Evolutionary conservation across 2,329 filamentous ascomycete genomes (phyloP).

Genomic region (Ascocoryne sarcoides): DNA sequence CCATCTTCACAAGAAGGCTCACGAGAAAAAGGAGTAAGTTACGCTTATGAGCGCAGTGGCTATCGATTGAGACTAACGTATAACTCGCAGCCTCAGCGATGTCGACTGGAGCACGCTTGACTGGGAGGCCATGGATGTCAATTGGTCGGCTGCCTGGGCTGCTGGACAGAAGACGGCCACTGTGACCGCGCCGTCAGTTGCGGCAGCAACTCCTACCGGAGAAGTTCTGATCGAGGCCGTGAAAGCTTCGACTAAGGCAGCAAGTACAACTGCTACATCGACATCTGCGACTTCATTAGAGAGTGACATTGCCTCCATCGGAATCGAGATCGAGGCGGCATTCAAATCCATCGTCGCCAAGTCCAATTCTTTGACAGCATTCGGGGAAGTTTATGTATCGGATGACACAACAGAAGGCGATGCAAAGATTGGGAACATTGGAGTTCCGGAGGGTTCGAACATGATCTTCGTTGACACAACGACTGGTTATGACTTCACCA

Average conservation of each 20-base stretch:
- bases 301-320: constrained; percentile 1
- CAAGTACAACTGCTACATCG: not conserved
- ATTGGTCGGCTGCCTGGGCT: constrained; percentile 22
- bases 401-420: constrained; percentile 4
- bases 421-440: constrained; percentile 21
- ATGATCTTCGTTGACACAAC: constrained; percentile 20
- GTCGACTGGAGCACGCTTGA: constrained; percentile 20
- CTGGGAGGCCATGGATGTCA: constrained; percentile 22
- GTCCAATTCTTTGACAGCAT: constrained; percentile 14
- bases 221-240: not conserved
- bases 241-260: not conserved
- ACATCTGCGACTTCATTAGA: not conserved
- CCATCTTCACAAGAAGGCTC: constrained; percentile 22
- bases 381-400: constrained; percentile 15
- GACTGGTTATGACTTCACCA: constrained; percentile 19
- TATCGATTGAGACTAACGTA: no score
- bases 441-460: constrained; percentile 24
- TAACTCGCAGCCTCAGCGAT: no score
- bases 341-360: not conserved
- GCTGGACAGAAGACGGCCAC: constrained; percentile 11
- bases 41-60: not conserved
- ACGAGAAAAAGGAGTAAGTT: constrained; percentile 28
- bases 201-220: constrained; percentile 1
- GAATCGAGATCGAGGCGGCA: not conserved
- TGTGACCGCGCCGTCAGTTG: constrained; percentile 1